These are phyloP conservation scores for Penicillium sp. DNA, from an alignment of 2,329 filamentous ascomycete species.

Conservation along the genomic window DNA sequence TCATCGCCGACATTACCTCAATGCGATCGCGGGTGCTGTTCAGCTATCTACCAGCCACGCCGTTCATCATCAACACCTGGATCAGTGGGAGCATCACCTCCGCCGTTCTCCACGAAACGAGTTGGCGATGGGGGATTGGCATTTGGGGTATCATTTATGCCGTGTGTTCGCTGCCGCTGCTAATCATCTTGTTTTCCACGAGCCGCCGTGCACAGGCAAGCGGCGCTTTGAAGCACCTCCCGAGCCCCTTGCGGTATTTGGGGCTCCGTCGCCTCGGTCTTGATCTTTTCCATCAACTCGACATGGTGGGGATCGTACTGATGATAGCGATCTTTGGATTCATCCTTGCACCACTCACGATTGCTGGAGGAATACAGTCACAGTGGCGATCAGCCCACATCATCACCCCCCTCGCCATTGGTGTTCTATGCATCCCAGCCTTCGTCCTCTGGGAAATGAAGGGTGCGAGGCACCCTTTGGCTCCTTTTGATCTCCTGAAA, in stretches of 20 bases:
- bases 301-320: constrained; percentile 4
- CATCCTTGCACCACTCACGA: constrained; percentile 5
- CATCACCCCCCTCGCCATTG: not conserved
- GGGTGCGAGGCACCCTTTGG: constrained; percentile 4
- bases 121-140: constrained; percentile 7
- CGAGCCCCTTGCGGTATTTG: constrained; percentile 1
- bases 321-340: constrained; percentile 6
- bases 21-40: constrained; percentile 8
- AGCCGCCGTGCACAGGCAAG: constrained; percentile 4
- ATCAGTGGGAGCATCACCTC: constrained; percentile 7
- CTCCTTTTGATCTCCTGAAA: constrained; percentile 5
- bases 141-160: constrained; percentile 8
- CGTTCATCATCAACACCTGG: constrained; percentile 7
- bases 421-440: constrained; percentile 1
- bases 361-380: constrained; percentile 4
- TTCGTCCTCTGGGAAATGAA: constrained; percentile 6
- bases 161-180: constrained; percentile 4
- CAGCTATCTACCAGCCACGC: constrained; percentile 7
- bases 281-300: constrained; percentile 6
- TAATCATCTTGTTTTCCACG: constrained; percentile 3
- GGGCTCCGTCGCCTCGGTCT: not conserved
- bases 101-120: not conserved
- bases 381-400: constrained; percentile 3
- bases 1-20: constrained; percentile 7
- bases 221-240: not conserved